Base-by-base conservation (phyloP, 1,139 yeast species). In the Pichia inconspicua region DNA sequence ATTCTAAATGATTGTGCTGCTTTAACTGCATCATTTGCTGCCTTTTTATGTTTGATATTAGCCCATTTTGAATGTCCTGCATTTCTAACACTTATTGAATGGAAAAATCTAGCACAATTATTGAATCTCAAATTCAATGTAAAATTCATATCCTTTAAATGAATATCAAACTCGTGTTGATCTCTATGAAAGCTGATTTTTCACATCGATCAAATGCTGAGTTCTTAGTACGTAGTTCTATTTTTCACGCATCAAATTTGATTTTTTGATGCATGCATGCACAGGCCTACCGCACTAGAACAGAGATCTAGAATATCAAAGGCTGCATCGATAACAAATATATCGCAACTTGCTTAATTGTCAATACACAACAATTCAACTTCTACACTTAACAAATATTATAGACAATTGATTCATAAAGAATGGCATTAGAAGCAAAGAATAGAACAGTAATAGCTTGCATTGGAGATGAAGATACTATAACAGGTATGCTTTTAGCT, bases 1-100 rank as follows among this genome's bases (percentile, higher is more conserved):
- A 84, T 72, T 58, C 82, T 78, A 56, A 84, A 84, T 10, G 90
- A 82, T 45, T 80, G 73, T 51, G 80, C 77, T 49, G 88, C 82
- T 60, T 79, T 78, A 53, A 77, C 80, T 15, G 90, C 87, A 66
- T 92, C 98, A 61, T 89, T 88, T 55, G 88, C 87, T 49, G 95
- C 95, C 67, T 92, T 92, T 63, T 87, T 95, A 61, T 89, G 97
- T 61, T 89, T 83, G 56, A 92, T 92, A 47, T 87, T 88, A 41
- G 95, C 87, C 98, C 98, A 92, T 66, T 90, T 92, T 40, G 87
- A 84, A 65, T 92, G 98, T 0, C 98, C 96, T 0, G 84, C 79
- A 8, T 54, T 47, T 5, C 47, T 30, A 0, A 44, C 7, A 2
- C 51, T 9, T 25, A 56, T 43, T 15, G 58, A 46, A 37, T 48